Base-by-base conservation (phyloP, 768 basidiomycete species). In the Pleurotus tuoliensis region DNA sequence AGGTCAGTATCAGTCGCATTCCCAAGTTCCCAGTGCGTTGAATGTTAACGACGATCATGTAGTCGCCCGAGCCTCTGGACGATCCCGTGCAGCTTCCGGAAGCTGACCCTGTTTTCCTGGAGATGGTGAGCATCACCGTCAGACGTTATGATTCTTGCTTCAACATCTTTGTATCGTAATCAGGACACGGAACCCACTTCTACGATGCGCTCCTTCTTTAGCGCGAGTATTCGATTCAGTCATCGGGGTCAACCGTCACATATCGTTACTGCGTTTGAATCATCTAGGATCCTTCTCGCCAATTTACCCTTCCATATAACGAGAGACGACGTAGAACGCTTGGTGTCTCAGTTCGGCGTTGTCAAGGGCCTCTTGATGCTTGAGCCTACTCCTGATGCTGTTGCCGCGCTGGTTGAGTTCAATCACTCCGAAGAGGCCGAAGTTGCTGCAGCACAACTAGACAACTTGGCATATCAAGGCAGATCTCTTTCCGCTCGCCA, bases 251-350 rank as follows among this genome's bases (percentile, higher is more conserved):
- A 39, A 13, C 51, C 51, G 6, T 20, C 51, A n/a, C 13, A 64
- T 8, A 61, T 80, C 34, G 59, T 63, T 51, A 76, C 78, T 2
- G 63, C 69, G 0, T 73, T 74, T 5, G 78, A 81, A 55, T 74
- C 76, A 2, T 61, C 52, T 12, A 67, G 63, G 27, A 60, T 81
- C 41, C 56, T 74, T 25, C 58, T 84, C 7, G 71, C 71, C 12
- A 76, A 78, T 52, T 62, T 83, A 16, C 76, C 79, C 12, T 22
- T 60, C 6, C 60, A 69, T 52, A 57, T 69, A 24, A 50, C 68
- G 27, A 55, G 63, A 39, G 47, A 59, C 9, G 73, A 74, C 18
- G 58, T 79, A 18, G 57, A 59, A n/a, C 56, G 46, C 3, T 65
- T 80, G 4, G 63, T 67, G n/a, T 51, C 64, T 9, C 58, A 56